phyloP scores from a whole-genome alignment of 495 filamentous ascomycete species.

The Monascus purpureus region DNA sequence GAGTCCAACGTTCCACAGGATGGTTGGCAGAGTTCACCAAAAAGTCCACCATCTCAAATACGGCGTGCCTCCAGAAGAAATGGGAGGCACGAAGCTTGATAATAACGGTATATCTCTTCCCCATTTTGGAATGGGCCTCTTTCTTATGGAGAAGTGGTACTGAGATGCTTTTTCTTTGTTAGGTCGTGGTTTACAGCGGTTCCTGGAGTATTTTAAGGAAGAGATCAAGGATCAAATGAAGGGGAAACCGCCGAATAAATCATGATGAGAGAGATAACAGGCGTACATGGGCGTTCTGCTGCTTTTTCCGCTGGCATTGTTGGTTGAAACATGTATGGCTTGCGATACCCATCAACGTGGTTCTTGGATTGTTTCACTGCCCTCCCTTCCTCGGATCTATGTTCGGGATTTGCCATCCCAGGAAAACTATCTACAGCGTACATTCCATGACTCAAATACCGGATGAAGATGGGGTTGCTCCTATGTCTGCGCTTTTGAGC shows the following conservation, averaged over 20 bases:
- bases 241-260: constrained; percentile 27
- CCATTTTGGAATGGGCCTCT: too few relatives aligned
- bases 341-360: constrained; percentile 11
- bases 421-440: background rate
- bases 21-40: constrained; percentile 41
- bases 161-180: constrained; percentile 6
- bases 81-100: constrained; percentile 42
- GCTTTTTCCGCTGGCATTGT: constrained; percentile 1
- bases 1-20: constrained; percentile 46
- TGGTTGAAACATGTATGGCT: constrained; percentile 2
- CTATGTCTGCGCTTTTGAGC: too few relatives aligned
- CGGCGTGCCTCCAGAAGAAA: constrained; percentile 42
- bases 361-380: background rate
- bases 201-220: constrained; percentile 41
- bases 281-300: constrained; percentile 1
- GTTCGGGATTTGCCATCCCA: background rate
- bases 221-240: constrained; percentile 45
- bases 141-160: too few relatives aligned
- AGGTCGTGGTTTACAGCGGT: constrained; percentile 23
- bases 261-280: constrained; percentile 13
- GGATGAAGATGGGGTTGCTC: constrained; percentile 39
- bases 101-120: constrained; percentile 23
- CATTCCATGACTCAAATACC: constrained; percentile 7
- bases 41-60: constrained; percentile 36
- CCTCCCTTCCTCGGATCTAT: background rate